Evolutionary conservation across 2,329 filamentous ascomycete species (phyloP).

Genomic region (Thelonectria discophora): DNA sequence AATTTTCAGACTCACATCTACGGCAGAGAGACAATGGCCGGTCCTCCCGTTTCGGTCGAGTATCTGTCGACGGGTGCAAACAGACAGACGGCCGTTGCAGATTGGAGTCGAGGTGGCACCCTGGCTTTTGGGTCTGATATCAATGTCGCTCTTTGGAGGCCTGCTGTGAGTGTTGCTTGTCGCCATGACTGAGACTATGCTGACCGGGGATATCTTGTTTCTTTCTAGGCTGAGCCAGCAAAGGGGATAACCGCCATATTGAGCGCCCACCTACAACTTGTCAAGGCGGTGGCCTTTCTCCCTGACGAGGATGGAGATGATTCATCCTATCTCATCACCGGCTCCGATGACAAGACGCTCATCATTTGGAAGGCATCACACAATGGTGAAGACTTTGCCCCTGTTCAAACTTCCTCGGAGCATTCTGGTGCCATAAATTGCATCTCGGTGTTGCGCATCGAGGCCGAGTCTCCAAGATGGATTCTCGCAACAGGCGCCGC

Average conservation of each 20-base stretch:
- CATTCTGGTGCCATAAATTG: conserved; percentile 83
- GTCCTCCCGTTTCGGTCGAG: conserved; percentile 50
- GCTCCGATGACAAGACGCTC: conserved; percentile 81
- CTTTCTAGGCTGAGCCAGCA: conserved; percentile 47
- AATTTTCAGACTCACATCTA: conserved; percentile 48
- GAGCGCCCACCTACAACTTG: conserved; percentile 83
- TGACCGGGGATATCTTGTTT: background rate
- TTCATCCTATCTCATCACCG: conserved; percentile 73
- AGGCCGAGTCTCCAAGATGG: conserved; percentile 44
- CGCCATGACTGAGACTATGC: background rate
- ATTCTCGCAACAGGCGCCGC: conserved; percentile 82
- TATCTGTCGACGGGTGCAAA: conserved; percentile 86
- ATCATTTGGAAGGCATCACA: conserved; percentile 70
- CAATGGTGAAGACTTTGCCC: conserved; percentile 45
- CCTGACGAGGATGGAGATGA: conserved; percentile 56
- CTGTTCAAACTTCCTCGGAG: conserved; percentile 63
- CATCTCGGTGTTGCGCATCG: conserved; percentile 56
- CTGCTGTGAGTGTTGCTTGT: conserved; percentile 65
- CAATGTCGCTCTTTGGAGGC: conserved; percentile 89
- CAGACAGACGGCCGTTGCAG: conserved; percentile 85
- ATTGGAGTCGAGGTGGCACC: conserved; percentile 80
- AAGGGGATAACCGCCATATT: conserved; percentile 74
- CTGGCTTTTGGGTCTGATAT: conserved; percentile 90
- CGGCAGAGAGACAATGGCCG: conserved; percentile 40
- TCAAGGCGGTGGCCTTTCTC: conserved; percentile 86